A percentile compares a stretch with the other conserved stretches of the same genome.
phyloP scores from a whole-genome alignment of 177 flowering plant species.

The Vitis hybrid region DNA sequence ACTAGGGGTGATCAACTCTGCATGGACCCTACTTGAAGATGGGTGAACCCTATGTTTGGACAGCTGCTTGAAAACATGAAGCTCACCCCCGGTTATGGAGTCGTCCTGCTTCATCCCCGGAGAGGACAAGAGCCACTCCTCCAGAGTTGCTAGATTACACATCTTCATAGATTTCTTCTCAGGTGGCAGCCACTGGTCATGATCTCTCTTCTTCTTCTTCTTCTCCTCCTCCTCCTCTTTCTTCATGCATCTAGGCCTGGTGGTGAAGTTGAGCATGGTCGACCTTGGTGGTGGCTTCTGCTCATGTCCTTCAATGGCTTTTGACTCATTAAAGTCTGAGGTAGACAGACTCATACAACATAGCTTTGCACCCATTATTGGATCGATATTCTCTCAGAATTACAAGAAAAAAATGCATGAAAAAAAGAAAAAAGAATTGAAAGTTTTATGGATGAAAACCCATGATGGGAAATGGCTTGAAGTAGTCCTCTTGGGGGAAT shows the following conservation, averaged over 20 bases:
- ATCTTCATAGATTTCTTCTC: neutral
- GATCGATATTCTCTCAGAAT: neutral
- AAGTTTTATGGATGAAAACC: neutral
- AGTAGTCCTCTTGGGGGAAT: neutral
- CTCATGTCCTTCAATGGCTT: neutral
- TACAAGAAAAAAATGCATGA: neutral
- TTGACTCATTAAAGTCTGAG: neutral
- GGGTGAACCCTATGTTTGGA: conserved; percentile 20
- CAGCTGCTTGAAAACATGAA: conserved; percentile 21
- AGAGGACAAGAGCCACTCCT: conserved; percentile 33
- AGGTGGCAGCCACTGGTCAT: neutral
- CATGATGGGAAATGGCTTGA: conserved; percentile 1
- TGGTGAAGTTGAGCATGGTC: neutral
- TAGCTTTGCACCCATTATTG: conserved; percentile 19
- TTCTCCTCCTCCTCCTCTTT: neutral
- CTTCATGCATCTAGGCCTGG: conserved; percentile 12
- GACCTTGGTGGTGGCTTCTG: neutral
- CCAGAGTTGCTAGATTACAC: conserved; percentile 23
- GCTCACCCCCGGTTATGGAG: conserved; percentile 15
- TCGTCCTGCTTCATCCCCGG: conserved; percentile 13
- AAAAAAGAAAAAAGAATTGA: too few relatives aligned
- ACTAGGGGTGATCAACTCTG: neutral
- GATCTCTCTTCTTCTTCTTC: conserved; percentile 6
- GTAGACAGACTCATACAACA: conserved; percentile 5
- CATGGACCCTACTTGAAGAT: conserved; percentile 13